phyloP scores from a whole-genome alignment of 2,329 filamentous ascomycete species.

The Zasmidium angulare region DNA sequence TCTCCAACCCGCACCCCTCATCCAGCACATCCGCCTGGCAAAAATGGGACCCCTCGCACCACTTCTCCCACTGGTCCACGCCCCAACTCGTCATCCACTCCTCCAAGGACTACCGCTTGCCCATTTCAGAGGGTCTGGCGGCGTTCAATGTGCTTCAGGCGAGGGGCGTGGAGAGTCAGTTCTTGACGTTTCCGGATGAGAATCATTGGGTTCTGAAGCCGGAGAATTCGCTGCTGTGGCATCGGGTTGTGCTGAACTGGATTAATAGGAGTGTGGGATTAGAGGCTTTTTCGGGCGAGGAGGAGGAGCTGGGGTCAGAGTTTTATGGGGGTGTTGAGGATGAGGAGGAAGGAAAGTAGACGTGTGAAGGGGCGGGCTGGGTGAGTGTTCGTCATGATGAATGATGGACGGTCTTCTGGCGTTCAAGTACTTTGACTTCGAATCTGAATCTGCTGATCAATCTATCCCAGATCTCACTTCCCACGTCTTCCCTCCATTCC shows the following conservation, averaged over 20 bases:
- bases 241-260: conserved; percentile 79
- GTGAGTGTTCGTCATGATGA: too few relatives aligned
- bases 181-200: conserved; percentile 79
- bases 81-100: conserved; percentile 89
- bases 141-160: conserved; percentile 85
- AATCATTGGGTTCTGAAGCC: conserved; percentile 85
- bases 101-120: conserved; percentile 83
- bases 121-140: conserved; percentile 78
- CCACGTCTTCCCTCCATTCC: conserved; percentile 15
- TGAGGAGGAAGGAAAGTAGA: conserved; percentile 17
- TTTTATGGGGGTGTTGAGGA: conserved; percentile 34
- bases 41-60: conserved; percentile 57
- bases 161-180: conserved; percentile 70
- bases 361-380: too few relatives aligned
- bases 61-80: conserved; percentile 71
- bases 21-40: conserved; percentile 17
- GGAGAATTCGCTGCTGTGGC: conserved; percentile 90
- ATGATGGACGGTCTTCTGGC: too few relatives aligned
- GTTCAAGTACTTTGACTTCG: too few relatives aligned
- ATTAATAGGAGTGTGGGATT: conserved; percentile 61
- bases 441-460: too few relatives aligned
- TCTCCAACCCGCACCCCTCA: conserved; percentile 19
- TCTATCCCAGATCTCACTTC: not conserved
- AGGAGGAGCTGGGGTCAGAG: conserved; percentile 26
- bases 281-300: conserved; percentile 42